phyloP scores from a whole-genome alignment of 106 monocot genomes.

The Platanthera zijinensis region DNA sequence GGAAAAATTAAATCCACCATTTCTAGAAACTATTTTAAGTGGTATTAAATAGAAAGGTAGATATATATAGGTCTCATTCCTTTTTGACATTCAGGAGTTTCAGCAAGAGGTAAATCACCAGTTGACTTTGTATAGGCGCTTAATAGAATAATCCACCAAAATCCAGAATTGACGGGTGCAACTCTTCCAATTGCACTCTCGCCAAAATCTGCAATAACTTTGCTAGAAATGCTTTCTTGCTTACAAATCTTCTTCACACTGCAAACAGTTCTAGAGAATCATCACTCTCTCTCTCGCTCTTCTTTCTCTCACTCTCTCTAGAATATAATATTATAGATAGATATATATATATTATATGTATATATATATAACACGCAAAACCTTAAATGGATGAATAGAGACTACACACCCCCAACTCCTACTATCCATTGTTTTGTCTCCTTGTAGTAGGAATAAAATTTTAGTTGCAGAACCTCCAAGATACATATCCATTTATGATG shows the following conservation, averaged over 20 bases:
- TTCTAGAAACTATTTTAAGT: background rate
- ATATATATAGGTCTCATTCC: constrained; percentile 62
- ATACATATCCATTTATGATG: constrained; percentile 75
- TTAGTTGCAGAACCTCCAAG: constrained; percentile 85
- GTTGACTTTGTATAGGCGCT: constrained; percentile 84
- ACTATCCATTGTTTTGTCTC: too few relatives aligned
- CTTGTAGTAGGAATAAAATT: too few relatives aligned
- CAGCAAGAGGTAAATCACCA: constrained; percentile 60
- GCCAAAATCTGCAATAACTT: constrained; percentile 73
- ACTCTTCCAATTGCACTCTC: too few relatives aligned
- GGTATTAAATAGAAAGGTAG: background rate
- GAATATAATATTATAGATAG: too few relatives aligned
- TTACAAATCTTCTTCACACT: constrained; percentile 78
- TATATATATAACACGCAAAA: too few relatives aligned
- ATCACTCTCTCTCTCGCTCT: too few relatives aligned
- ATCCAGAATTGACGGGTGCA: constrained; percentile 85
- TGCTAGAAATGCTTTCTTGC: constrained; percentile 85
- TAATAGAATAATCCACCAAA: constrained; percentile 90
- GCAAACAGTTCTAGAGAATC: too few relatives aligned
- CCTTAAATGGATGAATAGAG: too few relatives aligned
- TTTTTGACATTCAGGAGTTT: constrained; percentile 67
- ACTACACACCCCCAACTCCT: too few relatives aligned
- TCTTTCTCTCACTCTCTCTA: too few relatives aligned
- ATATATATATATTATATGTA: too few relatives aligned
- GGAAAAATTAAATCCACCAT: background rate